phyloP scores from a whole-genome alignment of 1,284 basidiomycete genomes.

The Ganoderma boninense region DNA sequence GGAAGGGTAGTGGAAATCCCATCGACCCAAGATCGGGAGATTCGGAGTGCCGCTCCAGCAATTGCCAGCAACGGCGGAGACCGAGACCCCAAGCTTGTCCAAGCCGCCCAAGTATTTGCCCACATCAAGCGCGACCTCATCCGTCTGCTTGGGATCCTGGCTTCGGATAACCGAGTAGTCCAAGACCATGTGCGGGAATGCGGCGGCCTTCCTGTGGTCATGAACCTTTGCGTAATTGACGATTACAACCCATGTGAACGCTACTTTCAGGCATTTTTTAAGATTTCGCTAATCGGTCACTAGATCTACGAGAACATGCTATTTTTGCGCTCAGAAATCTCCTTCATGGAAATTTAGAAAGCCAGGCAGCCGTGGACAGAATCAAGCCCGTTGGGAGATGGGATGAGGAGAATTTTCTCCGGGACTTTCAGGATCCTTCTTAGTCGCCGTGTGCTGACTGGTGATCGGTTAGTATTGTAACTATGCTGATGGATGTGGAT shows the following conservation, averaged over 20 bases:
- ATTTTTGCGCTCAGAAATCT: conserved; percentile 85
- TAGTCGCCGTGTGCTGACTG: neutral
- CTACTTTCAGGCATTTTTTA: neutral
- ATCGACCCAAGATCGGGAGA: conserved; percentile 12
- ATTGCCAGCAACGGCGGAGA: too few relatives aligned
- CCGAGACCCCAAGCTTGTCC: conserved; percentile 5
- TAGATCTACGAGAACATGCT: conserved; percentile 91
- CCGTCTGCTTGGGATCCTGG: conserved; percentile 79
- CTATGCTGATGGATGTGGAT: neutral
- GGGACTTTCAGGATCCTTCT: conserved; percentile 16
- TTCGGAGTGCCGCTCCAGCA: neutral
- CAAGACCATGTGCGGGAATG: conserved; percentile 78
- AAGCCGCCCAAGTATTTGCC: conserved; percentile 52
- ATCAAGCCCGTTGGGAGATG: conserved; percentile 70
- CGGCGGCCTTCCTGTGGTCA: conserved; percentile 81
- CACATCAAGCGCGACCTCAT: conserved; percentile 88
- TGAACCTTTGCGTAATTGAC: conserved; percentile 89
- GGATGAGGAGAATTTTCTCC: conserved; percentile 57
- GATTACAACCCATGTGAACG: conserved; percentile 90
- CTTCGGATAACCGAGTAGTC: conserved; percentile 64
- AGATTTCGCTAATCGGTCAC: neutral
- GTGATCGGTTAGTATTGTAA: neutral
- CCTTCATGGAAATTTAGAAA: conserved; percentile 77
- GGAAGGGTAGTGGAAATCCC: conserved; percentile 59
- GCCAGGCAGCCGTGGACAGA: conserved; percentile 79